Base-by-base conservation (phyloP, 1,284 basidiomycete genomes). In the Leucoagaricus sp. region DNA sequence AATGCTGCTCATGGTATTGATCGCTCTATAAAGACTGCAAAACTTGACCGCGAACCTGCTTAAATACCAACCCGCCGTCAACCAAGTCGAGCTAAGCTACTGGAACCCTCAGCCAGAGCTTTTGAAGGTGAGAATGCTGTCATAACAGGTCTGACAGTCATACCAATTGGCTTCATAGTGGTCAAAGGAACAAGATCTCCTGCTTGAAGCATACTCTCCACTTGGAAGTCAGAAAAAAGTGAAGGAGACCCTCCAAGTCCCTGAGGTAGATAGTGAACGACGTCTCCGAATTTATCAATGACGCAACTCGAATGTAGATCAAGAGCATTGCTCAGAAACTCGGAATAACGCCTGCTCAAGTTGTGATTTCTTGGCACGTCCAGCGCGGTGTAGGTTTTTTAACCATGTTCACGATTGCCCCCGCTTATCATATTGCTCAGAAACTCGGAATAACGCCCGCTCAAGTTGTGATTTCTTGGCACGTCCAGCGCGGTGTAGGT, bases 41-140 rank as follows among this genome's bases (percentile, higher is more conserved):
- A 89, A 89, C 64, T 69, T 89, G 49, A 87, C 87, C 2, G 77
- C 83, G 47, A 87, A 89, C 68, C 77, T 87, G 12, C 77, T 93
- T 64, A 88, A 87, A 69, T 77, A 90, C 64, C 63, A 82, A 42
- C 93, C 93, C 50, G 92, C 88, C 28, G 83, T 92, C 58, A 89
- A 91, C 66, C 87, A 94, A 69, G 88, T 95, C 52, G 94, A 95
- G 68, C 80, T 94, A 29, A 93, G 81, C 71, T 89, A 83, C 70
- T 91, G 84, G 79, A 86, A 88, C 69, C 89, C 93, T 17, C 93
- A 96, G 70, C 86, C 87, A 0, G 89, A 93, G 64, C 79, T 96
- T 34, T 72, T 93, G 56, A 76, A 84, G 73, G 89, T 86, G 63
- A 7, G 13, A 58, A 17, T 36, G 4, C 10, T 23, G 50, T 19